phyloP scores from a whole-genome alignment of 768 basidiomycete genomes.

The Tricholoma saponaceum region DNA sequence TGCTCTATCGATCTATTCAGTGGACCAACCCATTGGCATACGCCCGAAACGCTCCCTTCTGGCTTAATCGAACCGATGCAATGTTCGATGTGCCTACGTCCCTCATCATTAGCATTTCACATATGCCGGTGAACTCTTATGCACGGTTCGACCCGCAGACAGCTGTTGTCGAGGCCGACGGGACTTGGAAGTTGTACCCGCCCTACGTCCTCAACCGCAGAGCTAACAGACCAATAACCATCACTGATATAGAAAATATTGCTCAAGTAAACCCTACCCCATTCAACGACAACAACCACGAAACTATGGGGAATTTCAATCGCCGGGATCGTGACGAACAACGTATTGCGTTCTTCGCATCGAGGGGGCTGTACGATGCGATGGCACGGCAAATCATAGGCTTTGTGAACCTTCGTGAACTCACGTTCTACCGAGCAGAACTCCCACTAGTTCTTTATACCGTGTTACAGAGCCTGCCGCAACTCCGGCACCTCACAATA shows the following conservation, averaged over 20 bases:
- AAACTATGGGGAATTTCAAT: not conserved
- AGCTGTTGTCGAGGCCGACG: constrained; percentile 14
- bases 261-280: not conserved
- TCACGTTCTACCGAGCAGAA: constrained; percentile 32
- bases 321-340: not conserved
- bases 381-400: constrained; percentile 10
- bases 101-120: constrained; percentile 10
- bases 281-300: not conserved
- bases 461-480: constrained; percentile 32
- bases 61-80: constrained; percentile 4
- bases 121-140: constrained; percentile 5
- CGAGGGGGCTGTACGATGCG: constrained; percentile 7
- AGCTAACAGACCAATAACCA: not conserved
- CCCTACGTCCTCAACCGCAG: not conserved
- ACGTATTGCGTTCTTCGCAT: constrained; percentile 10
- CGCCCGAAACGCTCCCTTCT: constrained; percentile 10
- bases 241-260: not conserved
- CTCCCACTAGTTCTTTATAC: constrained; percentile 32
- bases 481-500: constrained; percentile 33
- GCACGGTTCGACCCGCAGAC: constrained; percentile 8
- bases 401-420: constrained; percentile 33
- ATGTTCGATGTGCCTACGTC: constrained; percentile 11
- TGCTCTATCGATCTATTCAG: constrained; percentile 15
- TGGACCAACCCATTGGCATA: constrained; percentile 13
- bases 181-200: constrained; percentile 8